These are phyloP conservation scores for Maudiozyma turicensis DNA, from an alignment of 805 yeast genomes.

Conservation along the genomic window DNA sequence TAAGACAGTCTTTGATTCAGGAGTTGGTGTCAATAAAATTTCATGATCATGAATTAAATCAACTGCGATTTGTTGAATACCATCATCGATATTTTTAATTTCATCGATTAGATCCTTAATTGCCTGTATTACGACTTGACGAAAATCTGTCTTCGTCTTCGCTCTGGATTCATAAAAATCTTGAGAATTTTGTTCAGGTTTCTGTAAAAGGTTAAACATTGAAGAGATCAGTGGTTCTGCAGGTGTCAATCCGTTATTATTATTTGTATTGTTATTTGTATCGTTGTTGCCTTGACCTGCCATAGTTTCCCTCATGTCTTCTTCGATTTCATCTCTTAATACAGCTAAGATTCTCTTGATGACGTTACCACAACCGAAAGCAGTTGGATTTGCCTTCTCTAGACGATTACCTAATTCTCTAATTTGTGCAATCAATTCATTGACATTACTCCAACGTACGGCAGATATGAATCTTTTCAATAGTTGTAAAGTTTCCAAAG, in stretches of 20 bases:
- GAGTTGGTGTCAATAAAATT: slow-evolving; percentile 80
- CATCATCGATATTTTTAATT: slow-evolving; percentile 79
- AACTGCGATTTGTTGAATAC: slow-evolving; percentile 80
- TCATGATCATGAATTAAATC: slow-evolving; percentile 93
- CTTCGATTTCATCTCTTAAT: slow-evolving; percentile 77
- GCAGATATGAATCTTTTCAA: slow-evolving; percentile 82
- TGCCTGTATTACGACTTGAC: slow-evolving; percentile 83
- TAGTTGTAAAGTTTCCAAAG: slow-evolving; percentile 78
- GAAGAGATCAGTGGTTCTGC: slow-evolving; percentile 57
- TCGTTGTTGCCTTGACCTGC: not conserved
- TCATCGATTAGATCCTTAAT: slow-evolving; percentile 90
- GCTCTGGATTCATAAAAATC: slow-evolving; percentile 5
- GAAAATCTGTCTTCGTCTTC: slow-evolving; percentile 44
- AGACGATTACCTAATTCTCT: slow-evolving; percentile 63
- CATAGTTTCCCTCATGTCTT: slow-evolving; percentile 29
- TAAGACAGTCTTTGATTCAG: slow-evolving; percentile 79
- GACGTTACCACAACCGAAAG: slow-evolving; percentile 81
- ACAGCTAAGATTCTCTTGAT: slow-evolving; percentile 81
- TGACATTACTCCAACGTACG: slow-evolving; percentile 76
- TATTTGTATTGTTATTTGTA: slow-evolving; percentile 4
- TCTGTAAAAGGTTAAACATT: slow-evolving; percentile 78
- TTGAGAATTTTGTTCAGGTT: slow-evolving; percentile 27
- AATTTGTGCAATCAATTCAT: slow-evolving; percentile 61
- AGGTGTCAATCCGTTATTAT: slow-evolving; percentile 9
- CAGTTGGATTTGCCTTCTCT: slow-evolving; percentile 78